These are phyloP conservation scores for Buxus sempervirens DNA, from an alignment of 164 flowering plant genomes.

Conservation along the genomic window DNA sequence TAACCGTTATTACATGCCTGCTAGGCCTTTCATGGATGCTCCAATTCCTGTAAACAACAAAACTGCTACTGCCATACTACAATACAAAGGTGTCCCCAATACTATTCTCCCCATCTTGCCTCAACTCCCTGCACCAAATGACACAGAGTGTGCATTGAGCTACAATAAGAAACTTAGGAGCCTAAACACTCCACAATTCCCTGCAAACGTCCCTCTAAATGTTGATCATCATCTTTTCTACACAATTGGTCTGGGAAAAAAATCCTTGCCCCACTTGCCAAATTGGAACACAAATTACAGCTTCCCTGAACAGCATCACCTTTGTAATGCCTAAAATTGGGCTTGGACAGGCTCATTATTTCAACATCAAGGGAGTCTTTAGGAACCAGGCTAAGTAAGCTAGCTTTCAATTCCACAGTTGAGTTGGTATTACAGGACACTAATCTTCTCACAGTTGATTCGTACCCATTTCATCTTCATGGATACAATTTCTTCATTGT, in stretches of 20 bases:
- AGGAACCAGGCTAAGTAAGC: conserved; percentile 18
- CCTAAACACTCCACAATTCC: conserved; percentile 22
- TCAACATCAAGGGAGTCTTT: conserved; percentile 15
- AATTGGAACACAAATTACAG: conserved; percentile 22
- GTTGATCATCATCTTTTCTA: conserved; percentile 22
- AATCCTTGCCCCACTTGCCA: conserved; percentile 21
- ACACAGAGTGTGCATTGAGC: conserved; percentile 19
- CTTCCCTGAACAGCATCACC: conserved; percentile 30
- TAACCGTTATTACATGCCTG: conserved; percentile 25
- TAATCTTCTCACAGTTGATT: conserved; percentile 23
- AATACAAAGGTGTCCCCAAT: conserved; percentile 26
- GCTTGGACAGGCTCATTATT: conserved; percentile 26
- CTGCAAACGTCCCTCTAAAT: conserved; percentile 22
- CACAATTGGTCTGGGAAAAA: conserved; percentile 26
- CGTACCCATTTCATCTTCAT: conserved; percentile 33
- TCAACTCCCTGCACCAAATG: conserved; percentile 18
- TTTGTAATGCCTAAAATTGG: conserved; percentile 23
- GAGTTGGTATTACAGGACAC: conserved; percentile 32
- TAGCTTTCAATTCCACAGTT: conserved; percentile 20
- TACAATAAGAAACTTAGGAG: conserved; percentile 20
- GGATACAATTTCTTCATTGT: conserved; percentile 33
- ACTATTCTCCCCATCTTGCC: conserved; percentile 21
- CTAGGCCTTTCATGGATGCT: conserved; percentile 22
- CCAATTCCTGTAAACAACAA: conserved; percentile 24
- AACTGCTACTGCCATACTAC: conserved; percentile 28